Base-by-base conservation (phyloP, 176 grass and related monocot genomes). In the Cocos nucifera region DNA sequence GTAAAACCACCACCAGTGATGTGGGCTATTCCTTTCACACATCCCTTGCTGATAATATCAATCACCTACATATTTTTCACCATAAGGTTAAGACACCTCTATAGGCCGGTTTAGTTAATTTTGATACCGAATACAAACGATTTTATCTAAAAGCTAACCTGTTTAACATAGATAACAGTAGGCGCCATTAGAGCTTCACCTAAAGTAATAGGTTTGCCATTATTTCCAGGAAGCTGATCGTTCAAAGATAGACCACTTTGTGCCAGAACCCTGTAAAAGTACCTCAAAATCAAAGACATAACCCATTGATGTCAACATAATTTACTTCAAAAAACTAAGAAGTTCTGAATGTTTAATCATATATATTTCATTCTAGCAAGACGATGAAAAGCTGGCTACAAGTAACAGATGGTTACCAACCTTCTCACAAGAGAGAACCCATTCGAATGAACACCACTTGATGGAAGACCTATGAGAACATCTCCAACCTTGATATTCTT, bases 151-250 rank as follows among this genome's bases (percentile, higher is more conserved):
- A 67, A 74, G n/a, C 69, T 35, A 81, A 95, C 92, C 92, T 97
- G 78, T 51, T 91, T 91, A 39, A 97, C 92, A 63, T 97, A 97
- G 59, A 91, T 91, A 22, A 91, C 66, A 66, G 92, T 97, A 26
- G 92, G 92, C 30, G 84, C 84, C 92, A 91, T 97, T 66, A 97
- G 64, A 80, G 92, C 87, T 85, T 97, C 84, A 73, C 92, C 92
- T 63, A 97, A 73, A 73, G 84, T 88, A 32, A 63, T 73, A 26
- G 65, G 54, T 24, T 72, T 35, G 2, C 66, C 72, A 70, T 78
- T 78, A 70, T 88, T 91, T 67, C 51, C 73, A 56, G 78, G 92
- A 55, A 97, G 83, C 16, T 78, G 78, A 51, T 91, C 84, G 24
- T 19, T 76, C 70, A 88, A 75, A 19, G 69, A 91, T 67, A 97